phyloP scores from a whole-genome alignment of 257 asterid species.

The Coffea eugenioides region DNA sequence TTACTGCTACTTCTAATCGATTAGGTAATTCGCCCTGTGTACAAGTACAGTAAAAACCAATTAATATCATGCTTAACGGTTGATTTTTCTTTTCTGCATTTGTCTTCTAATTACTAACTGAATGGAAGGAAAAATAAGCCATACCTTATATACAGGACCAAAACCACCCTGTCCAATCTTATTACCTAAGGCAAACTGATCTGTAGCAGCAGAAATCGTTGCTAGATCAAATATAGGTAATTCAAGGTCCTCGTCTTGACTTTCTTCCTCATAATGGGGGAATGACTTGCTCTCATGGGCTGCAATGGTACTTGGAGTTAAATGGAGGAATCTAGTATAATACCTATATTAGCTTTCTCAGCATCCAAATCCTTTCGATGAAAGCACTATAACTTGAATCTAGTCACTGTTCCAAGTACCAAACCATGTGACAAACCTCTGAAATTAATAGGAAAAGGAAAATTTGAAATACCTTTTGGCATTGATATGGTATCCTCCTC shows the following conservation, averaged over 20 bases:
- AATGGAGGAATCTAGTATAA: too few species aligned
- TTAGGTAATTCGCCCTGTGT: constrained; percentile 22
- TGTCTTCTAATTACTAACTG: neutral
- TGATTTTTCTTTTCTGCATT: neutral
- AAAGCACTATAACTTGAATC: neutral
- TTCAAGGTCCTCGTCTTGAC: constrained; percentile 5
- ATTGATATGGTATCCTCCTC: neutral
- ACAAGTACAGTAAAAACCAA: neutral
- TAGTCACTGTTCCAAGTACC: neutral
- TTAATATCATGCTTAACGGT: neutral
- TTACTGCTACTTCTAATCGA: constrained; percentile 35
- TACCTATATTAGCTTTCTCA: neutral
- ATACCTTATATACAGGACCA: constrained; percentile 15
- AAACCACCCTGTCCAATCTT: constrained; percentile 22
- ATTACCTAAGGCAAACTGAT: neutral
- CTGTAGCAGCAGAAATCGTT: constrained; percentile 4
- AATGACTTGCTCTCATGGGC: neutral
- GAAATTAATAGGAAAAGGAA: neutral
- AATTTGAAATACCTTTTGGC: neutral
- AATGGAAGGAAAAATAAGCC: neutral
- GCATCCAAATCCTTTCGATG: neutral
- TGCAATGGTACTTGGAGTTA: neutral
- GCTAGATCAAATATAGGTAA: constrained; percentile 7
- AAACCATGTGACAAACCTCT: neutral
- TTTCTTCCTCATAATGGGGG: neutral